A percentile compares a stretch with the other conserved stretches of the same genome.
Evolutionary conservation across 176 grass and related monocot species (phyloP).

Genomic region (Musa troglodytarum): DNA sequence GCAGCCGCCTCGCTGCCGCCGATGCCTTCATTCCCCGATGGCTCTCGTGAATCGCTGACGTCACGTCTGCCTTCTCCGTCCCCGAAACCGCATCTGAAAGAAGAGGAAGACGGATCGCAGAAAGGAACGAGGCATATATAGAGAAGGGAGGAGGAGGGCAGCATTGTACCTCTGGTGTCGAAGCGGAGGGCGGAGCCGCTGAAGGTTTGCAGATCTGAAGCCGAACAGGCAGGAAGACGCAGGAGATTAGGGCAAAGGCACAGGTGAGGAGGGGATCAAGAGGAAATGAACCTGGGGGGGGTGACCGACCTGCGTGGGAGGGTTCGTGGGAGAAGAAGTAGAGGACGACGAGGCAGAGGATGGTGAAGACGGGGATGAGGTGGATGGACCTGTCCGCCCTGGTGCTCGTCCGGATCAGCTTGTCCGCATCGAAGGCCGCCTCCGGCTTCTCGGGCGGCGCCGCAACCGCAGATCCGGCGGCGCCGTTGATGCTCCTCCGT

Average conservation of each 20-base stretch:
- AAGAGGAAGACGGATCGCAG: conserved; percentile 3
- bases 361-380: conserved; percentile 70
- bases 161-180: conserved; percentile 8
- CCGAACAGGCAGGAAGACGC: not conserved
- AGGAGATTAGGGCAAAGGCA: not conserved
- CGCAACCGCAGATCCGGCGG: not conserved
- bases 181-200: not conserved
- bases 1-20: conserved; percentile 9
- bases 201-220: conserved; percentile 39
- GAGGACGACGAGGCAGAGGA: conserved; percentile 74
- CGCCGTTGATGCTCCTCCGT: not conserved
- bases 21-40: conserved; percentile 51
- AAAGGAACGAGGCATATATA: not conserved
- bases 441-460: no score
- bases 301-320: conserved; percentile 28
- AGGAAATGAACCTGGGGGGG: no score
- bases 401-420: conserved; percentile 25
- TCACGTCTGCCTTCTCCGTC: not conserved
- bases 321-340: conserved; percentile 77
- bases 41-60: not conserved
- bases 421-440: conserved; percentile 24
- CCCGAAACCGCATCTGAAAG: conserved; percentile 12
- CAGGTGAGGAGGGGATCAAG: no score
- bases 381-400: conserved; percentile 52
- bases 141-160: not conserved